Evolutionary conservation across 768 basidiomycete species (phyloP).

Genomic region (Sarcodon aspratus): DNA sequence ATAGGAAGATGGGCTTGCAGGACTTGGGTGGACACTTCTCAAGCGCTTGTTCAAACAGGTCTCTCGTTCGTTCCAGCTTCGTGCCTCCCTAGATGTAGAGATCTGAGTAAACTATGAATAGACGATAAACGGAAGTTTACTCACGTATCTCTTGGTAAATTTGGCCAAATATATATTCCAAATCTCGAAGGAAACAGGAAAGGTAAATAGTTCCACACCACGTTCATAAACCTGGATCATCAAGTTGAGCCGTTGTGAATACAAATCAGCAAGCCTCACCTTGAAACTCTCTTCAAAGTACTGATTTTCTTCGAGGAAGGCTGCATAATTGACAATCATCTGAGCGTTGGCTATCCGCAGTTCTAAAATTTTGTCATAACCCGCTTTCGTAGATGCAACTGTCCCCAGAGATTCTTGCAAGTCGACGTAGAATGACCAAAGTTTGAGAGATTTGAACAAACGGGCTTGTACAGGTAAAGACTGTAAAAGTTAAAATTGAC

Average conservation of each 20-base stretch:
- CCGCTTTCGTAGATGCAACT: slow-evolving; percentile 81
- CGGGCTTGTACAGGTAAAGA: slow-evolving; percentile 77
- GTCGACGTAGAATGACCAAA: slow-evolving; percentile 99
- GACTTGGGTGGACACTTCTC: slow-evolving; percentile 94
- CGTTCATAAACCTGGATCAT: slow-evolving; percentile 76
- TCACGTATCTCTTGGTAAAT: slow-evolving; percentile 91
- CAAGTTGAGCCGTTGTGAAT: not conserved
- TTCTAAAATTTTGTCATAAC: slow-evolving; percentile 95
- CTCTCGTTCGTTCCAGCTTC: slow-evolving; percentile 92
- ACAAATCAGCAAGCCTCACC: slow-evolving; percentile 25
- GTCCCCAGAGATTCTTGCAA: slow-evolving; percentile 95
- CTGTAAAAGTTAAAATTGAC: slow-evolving; percentile 26
- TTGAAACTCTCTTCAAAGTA: slow-evolving; percentile 99
- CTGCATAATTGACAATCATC: slow-evolving; percentile 92
- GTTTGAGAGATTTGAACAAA: slow-evolving; percentile 93
- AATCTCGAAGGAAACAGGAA: slow-evolving; percentile 95
- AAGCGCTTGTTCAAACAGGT: slow-evolving; percentile 94
- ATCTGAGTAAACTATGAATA: not conserved
- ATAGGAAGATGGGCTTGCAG: slow-evolving; percentile 89
- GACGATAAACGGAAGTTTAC: slow-evolving; percentile 16
- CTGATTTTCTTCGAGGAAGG: slow-evolving; percentile 94
- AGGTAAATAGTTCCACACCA: slow-evolving; percentile 94
- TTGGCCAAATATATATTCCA: slow-evolving; percentile 99
- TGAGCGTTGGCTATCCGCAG: slow-evolving; percentile 97
- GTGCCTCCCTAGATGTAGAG: slow-evolving; percentile 59